Evolutionary conservation across 2,329 filamentous ascomycete genomes (phyloP).

Genomic region (Cordyceps sp.): DNA sequence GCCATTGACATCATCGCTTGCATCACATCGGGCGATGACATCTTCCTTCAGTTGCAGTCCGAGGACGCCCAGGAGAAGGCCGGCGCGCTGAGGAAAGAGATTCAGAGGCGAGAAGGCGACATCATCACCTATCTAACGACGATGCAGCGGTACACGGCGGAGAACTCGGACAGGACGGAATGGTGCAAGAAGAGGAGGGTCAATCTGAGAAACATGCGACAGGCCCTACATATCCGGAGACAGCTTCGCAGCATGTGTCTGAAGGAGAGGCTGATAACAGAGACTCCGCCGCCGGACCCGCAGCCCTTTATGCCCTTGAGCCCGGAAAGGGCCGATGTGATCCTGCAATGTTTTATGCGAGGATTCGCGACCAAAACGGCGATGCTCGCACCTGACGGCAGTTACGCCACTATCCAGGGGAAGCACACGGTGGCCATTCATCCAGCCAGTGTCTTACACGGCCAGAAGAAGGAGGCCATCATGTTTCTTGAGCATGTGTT

Average conservation of each 20-base stretch:
- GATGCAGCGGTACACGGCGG: constrained; percentile 42
- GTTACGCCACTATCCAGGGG: constrained; percentile 41
- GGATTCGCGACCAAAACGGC: constrained; percentile 47
- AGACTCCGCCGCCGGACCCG: constrained; percentile 30
- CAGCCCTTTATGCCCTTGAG: constrained; percentile 37
- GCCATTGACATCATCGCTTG: constrained; percentile 69
- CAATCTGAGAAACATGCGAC: constrained; percentile 43
- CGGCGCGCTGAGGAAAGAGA: constrained; percentile 35
- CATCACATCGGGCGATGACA: constrained; percentile 44
- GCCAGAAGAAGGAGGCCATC: constrained; percentile 47
- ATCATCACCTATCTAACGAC: constrained; percentile 48
- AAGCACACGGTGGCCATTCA: constrained; percentile 46
- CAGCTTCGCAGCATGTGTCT: constrained; percentile 42
- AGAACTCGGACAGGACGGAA: constrained; percentile 33
- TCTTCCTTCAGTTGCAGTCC: constrained; percentile 42
- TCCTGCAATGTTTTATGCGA: constrained; percentile 45
- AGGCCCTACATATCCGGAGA: constrained; percentile 43
- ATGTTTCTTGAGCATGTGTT: constrained; percentile 54
- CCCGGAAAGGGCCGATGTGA: constrained; percentile 33
- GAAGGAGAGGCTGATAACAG: constrained; percentile 30
- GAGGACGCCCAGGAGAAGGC: constrained; percentile 39
- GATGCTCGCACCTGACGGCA: constrained; percentile 39
- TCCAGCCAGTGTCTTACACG: constrained; percentile 44
- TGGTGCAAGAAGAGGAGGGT: constrained; percentile 44
- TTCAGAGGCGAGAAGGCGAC: constrained; percentile 46